A percentile compares a stretch with the other conserved stretches of the same genome.
These are phyloP conservation scores for Vanilla planifolia DNA, from an alignment of 106 monocot species.

Conservation along the genomic window DNA sequence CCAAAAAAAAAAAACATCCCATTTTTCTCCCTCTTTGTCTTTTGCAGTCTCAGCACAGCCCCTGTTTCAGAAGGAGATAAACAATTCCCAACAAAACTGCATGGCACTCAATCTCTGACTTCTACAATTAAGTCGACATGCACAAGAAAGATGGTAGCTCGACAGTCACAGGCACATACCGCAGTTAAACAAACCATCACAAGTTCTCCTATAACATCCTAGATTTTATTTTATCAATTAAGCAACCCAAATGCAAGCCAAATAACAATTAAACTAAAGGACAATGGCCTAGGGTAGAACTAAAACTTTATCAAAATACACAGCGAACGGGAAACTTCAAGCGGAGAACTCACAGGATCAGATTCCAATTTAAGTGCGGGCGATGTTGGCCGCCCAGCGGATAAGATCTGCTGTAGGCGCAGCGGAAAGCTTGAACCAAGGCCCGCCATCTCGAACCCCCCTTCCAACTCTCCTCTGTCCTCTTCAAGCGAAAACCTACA, in stretches of 20 bases:
- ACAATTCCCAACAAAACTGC: neutral
- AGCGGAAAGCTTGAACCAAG: conserved; percentile 56
- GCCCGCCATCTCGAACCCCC: conserved; percentile 44
- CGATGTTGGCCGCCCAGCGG: conserved; percentile 45
- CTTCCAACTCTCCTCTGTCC: neutral
- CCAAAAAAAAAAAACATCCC: too few species aligned
- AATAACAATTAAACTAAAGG: neutral
- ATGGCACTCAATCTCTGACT: neutral
- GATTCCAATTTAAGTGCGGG: conserved; percentile 78
- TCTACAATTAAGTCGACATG: neutral
- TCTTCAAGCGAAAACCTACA: conserved; percentile 15
- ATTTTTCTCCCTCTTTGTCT: too few species aligned
- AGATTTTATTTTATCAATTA: neutral
- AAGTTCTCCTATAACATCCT: neutral
- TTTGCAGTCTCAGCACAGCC: too few species aligned
- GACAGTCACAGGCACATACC: neutral
- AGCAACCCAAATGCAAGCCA: neutral
- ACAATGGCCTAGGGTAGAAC: neutral
- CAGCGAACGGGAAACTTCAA: neutral
- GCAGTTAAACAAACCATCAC: neutral
- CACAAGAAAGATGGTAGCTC: neutral
- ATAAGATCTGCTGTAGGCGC: conserved; percentile 81
- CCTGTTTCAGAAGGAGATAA: too few species aligned
- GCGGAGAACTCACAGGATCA: conserved; percentile 57
- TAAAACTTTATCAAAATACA: neutral